Evolutionary conservation across 768 basidiomycete genomes (phyloP), one percentile per base, ranked within the genome.

Genomic region (Serendipita sp.): DNA sequence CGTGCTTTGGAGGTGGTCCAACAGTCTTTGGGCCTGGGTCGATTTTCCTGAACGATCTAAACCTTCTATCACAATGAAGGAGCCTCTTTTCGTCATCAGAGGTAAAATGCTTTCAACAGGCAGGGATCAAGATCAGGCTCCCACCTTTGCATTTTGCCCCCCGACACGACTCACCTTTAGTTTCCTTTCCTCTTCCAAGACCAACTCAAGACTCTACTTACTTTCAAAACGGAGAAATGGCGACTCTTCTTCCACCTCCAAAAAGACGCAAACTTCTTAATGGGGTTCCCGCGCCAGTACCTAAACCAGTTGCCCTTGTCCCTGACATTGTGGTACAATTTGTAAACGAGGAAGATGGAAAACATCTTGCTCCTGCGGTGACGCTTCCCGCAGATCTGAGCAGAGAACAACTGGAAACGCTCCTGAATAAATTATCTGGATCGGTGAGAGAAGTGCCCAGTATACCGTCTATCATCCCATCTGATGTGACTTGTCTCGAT

Each of bases 11-110:
- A 94, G 75, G 48, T 77, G 78, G 0, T 77, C 70, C 42, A 80
- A 76, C 31, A 96, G 81, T 17, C 75, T 73, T 0, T 79, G 74
- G 0, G 84, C 83, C 70, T 97, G 95, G 0, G 93, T 99, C 33
- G 86, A 88, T 72, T 98, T 98, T 16, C 96, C 96, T 0, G 90
- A 92, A 65, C 88, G 79, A 71, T 98, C 95, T n/a, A 98, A 82
- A 14, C 95, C 96, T 73, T 97, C 94, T 60, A 97, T 78, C 41
- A 92, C 93, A 70, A 97, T 86, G 74, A 98, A 93, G 4, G 86
- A 79, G 0, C 89, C 90, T 16, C 86, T 79, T n/a, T 58, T 58
- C n/a, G 53, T 24, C 53, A 58, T 58, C 11, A n/a, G 17, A n/a
- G n/a, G 17, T n/a, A 28, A 28, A 20, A 50, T 50, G 7, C 45